Evolutionary conservation across 208 protist species (phyloP).

Genomic region (Trichomonas gallinae): DNA sequence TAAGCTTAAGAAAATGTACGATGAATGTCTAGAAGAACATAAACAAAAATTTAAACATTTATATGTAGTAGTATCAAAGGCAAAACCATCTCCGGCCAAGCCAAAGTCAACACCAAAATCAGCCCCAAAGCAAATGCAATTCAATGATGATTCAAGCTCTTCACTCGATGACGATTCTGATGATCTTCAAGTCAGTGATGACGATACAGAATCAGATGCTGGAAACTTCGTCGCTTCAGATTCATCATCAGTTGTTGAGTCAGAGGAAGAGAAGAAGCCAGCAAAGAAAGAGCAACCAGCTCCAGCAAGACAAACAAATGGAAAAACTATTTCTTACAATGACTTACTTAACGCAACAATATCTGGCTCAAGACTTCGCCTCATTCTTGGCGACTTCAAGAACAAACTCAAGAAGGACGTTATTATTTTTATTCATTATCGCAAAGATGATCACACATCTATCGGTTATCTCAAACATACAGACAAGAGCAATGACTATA

Average conservation of each 20-base stretch:
- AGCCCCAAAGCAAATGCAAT: neutral
- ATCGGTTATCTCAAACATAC: neutral
- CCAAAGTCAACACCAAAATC: neutral
- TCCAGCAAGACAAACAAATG: neutral
- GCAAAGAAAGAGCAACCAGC: neutral
- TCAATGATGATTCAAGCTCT: neutral
- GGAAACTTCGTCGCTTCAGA: no score
- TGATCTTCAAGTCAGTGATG: neutral
- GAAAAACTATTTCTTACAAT: neutral
- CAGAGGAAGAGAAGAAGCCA: neutral
- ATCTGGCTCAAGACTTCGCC: neutral
- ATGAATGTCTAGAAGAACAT: neutral
- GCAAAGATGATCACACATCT: neutral
- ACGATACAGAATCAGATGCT: no score
- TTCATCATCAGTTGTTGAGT: no score
- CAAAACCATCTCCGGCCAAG: neutral
- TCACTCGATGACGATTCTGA: neutral
- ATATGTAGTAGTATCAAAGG: neutral
- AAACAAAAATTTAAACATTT: neutral
- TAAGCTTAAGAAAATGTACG: neutral
- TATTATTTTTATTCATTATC: neutral
- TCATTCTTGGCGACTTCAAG: neutral
- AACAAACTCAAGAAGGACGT: neutral
- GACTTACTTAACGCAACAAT: neutral
- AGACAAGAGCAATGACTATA: neutral